phyloP scores from a whole-genome alignment of 768 basidiomycete species.

The Pulveroboletus ravenelii region DNA sequence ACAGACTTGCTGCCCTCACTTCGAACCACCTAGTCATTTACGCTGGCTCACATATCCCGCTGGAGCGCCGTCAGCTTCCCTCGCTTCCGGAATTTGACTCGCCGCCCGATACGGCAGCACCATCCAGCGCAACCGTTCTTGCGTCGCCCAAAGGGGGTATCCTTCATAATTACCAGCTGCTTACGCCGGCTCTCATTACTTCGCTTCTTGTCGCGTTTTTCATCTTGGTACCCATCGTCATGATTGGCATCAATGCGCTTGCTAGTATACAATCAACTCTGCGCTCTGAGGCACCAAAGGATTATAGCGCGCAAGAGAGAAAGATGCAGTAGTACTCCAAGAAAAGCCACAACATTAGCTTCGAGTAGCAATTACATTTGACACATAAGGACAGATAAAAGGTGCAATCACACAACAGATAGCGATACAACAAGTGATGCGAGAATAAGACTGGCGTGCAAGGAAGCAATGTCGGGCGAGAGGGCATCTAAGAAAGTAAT shows the following conservation, averaged over 20 bases:
- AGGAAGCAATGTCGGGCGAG: slow-evolving; percentile 9
- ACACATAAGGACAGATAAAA: slow-evolving; percentile 20
- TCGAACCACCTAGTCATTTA: slow-evolving; percentile 65
- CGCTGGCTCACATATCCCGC: slow-evolving; percentile 45
- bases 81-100: slow-evolving; percentile 28
- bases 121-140: slow-evolving; percentile 29
- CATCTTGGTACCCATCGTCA: slow-evolving; percentile 59
- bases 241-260: slow-evolving; percentile 60
- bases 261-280: slow-evolving; percentile 71
- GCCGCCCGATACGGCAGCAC: slow-evolving; percentile 16
- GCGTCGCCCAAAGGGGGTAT: slow-evolving; percentile 49
- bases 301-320: slow-evolving; percentile 64
- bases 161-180: slow-evolving; percentile 68
- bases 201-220: slow-evolving; percentile 61
- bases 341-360: slow-evolving; percentile 14
- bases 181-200: slow-evolving; percentile 71
- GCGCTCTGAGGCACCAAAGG: slow-evolving; percentile 58
- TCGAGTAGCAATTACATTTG: slow-evolving; percentile 17
- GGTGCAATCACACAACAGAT: slow-evolving; percentile 24
- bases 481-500: slow-evolving; percentile 12
- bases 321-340: slow-evolving; percentile 59
- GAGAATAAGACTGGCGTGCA: slow-evolving; percentile 7
- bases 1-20: slow-evolving; percentile 42
- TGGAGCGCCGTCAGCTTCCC: slow-evolving; percentile 40
- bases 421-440: slow-evolving; percentile 29